Evolutionary conservation across 352 stramenopile genomes (phyloP).

Genomic region (Blastocystis sp.): DNA sequence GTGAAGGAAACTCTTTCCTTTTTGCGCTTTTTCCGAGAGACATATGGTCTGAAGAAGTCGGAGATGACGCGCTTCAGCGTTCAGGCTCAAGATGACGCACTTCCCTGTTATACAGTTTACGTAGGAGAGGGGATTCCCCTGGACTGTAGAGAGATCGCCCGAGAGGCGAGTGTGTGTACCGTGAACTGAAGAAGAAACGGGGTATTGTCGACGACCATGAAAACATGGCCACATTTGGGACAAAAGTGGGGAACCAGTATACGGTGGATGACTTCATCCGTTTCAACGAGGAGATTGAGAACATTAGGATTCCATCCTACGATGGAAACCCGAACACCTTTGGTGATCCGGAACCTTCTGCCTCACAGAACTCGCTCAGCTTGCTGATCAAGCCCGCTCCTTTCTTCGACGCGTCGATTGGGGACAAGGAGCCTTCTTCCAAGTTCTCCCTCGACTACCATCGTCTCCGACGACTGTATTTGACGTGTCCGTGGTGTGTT

Average conservation of each 20-base stretch:
- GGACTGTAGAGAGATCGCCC: background rate
- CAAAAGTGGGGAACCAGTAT: background rate
- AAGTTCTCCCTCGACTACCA: background rate
- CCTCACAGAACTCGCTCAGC: background rate
- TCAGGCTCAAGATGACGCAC: background rate
- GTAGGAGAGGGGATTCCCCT: too few relatives aligned
- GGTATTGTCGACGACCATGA: constrained; percentile 2
- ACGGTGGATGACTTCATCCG: constrained; percentile 29
- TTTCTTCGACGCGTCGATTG: background rate
- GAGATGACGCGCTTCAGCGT: background rate
- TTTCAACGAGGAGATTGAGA: background rate
- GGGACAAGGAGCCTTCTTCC: background rate
- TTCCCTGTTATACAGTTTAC: background rate
- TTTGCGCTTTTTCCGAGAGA: background rate
- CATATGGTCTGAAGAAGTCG: background rate
- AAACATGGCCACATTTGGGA: background rate
- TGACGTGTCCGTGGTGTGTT: background rate
- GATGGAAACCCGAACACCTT: constrained; percentile 3
- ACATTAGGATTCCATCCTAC: background rate
- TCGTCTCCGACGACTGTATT: background rate
- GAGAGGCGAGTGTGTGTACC: background rate
- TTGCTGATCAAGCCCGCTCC: background rate
- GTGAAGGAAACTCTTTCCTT: background rate
- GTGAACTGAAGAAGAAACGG: background rate
- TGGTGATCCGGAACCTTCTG: background rate